These are phyloP conservation scores for Sungouiozyma ichnusensis DNA, from an alignment of 805 yeast genomes.

Conservation along the genomic window DNA sequence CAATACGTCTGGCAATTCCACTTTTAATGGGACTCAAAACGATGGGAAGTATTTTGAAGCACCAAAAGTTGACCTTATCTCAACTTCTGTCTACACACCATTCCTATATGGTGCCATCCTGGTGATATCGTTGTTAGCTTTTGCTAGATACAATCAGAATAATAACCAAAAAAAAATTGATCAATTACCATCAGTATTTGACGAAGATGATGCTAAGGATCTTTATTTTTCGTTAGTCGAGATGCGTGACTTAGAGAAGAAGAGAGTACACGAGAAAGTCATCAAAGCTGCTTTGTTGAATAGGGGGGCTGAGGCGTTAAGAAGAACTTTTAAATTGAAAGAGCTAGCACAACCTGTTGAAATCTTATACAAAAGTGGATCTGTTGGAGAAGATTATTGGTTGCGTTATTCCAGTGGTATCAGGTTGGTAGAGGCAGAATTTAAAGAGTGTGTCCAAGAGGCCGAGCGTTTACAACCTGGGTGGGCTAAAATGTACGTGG, in stretches of 20 bases:
- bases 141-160: constrained; percentile 60
- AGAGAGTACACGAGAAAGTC: constrained; percentile 65
- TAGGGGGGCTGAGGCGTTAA: constrained; percentile 79
- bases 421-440: constrained; percentile 71
- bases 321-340: constrained; percentile 71
- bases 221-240: constrained; percentile 50
- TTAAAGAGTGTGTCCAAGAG: constrained; percentile 64
- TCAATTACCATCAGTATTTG: constrained; percentile 63
- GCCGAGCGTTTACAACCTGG: constrained; percentile 65
- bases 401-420: constrained; percentile 69
- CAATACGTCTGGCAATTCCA: constrained; percentile 4
- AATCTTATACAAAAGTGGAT: constrained; percentile 72
- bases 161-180: constrained; percentile 40
- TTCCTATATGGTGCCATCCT: constrained; percentile 63
- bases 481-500: constrained; percentile 71
- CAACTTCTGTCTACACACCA: constrained; percentile 58
- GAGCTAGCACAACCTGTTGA: constrained; percentile 65
- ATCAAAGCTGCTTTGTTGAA: constrained; percentile 56
- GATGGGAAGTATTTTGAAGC: constrained; percentile 10
- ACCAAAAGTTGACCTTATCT: constrained; percentile 26
- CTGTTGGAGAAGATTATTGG: constrained; percentile 82
- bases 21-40: constrained; percentile 5
- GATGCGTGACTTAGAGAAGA: constrained; percentile 21
- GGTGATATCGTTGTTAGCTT: constrained; percentile 52
- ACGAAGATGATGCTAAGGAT: constrained; percentile 52